phyloP scores from a whole-genome alignment of 2,329 filamentous ascomycete species.

The Pseudocercospora ulei region DNA sequence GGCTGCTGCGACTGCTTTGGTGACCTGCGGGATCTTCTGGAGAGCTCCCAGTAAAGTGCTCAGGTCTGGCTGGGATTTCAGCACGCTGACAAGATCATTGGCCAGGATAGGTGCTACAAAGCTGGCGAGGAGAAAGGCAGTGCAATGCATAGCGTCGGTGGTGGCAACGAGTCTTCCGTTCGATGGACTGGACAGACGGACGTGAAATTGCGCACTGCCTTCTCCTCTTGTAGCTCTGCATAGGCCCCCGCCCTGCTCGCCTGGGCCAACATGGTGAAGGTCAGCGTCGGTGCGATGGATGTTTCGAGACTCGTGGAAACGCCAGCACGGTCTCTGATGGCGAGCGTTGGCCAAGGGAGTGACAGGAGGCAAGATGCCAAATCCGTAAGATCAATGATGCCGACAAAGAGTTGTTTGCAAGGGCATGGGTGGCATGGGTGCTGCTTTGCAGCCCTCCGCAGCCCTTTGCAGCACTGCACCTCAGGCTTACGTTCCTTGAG shows the following conservation, averaged over 20 bases:
- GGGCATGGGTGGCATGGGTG: slow-evolving; percentile 3
- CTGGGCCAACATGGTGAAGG: too few species aligned
- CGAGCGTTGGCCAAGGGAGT: slow-evolving; percentile 2
- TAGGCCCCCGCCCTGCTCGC: too few species aligned
- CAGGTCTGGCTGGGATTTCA: slow-evolving; percentile 15
- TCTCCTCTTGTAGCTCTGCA: neutral
- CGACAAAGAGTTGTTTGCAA: slow-evolving; percentile 3
- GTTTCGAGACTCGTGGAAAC: neutral
- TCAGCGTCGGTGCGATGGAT: neutral
- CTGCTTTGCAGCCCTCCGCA: too few species aligned
- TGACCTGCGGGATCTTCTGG: slow-evolving; percentile 20
- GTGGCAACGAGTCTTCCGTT: neutral
- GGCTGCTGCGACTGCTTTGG: slow-evolving; percentile 12
- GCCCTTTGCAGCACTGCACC: too few species aligned
- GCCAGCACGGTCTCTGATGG: neutral
- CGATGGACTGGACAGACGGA: neutral
- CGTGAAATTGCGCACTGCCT: neutral
- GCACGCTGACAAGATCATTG: slow-evolving; percentile 14
- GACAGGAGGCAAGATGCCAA: neutral
- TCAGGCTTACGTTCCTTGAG: too few species aligned
- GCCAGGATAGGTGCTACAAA: slow-evolving; percentile 6
- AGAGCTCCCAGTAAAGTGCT: slow-evolving; percentile 18
- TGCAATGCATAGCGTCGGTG: neutral
- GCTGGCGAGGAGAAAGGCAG: neutral
- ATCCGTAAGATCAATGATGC: slow-evolving; percentile 4